A percentile compares a stretch with the other conserved stretches of the same genome.
Evolutionary conservation across 305 asterid species (phyloP).

Genomic region (Solanum hybrid): DNA sequence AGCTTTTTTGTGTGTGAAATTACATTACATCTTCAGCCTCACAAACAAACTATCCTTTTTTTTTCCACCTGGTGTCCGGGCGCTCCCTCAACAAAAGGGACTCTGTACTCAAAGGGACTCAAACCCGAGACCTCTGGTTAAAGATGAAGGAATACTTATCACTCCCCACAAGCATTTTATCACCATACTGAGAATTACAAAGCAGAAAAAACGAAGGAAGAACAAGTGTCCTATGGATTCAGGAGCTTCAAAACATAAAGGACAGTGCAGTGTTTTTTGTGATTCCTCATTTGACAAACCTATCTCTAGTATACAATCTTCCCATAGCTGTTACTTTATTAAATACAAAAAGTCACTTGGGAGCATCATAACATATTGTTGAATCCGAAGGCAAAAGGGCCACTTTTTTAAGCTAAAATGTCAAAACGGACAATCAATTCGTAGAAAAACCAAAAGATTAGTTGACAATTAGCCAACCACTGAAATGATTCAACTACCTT

Average conservation of each 20-base stretch:
- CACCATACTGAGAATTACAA: background rate
- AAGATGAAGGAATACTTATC: background rate
- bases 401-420: background rate
- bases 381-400: background rate
- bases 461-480: background rate
- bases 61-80: too few species aligned
- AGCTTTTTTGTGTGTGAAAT: too few species aligned
- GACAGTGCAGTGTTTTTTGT: background rate
- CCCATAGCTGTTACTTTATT: background rate
- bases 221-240: background rate
- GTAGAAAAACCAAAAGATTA: background rate
- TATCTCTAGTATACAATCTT: background rate
- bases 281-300: background rate
- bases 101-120: background rate
- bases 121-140: too few species aligned
- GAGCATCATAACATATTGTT: background rate
- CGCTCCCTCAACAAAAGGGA: background rate
- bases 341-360: background rate
- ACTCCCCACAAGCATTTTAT: background rate
- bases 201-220: background rate
- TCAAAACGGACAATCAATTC: background rate
- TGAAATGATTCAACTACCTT: background rate
- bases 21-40: too few species aligned
- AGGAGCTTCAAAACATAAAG: background rate
- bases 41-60: too few species aligned